These are phyloP conservation scores for Coccinonectria pachysandricola DNA, from an alignment of 2,329 filamentous ascomycete genomes.

Conservation along the genomic window DNA sequence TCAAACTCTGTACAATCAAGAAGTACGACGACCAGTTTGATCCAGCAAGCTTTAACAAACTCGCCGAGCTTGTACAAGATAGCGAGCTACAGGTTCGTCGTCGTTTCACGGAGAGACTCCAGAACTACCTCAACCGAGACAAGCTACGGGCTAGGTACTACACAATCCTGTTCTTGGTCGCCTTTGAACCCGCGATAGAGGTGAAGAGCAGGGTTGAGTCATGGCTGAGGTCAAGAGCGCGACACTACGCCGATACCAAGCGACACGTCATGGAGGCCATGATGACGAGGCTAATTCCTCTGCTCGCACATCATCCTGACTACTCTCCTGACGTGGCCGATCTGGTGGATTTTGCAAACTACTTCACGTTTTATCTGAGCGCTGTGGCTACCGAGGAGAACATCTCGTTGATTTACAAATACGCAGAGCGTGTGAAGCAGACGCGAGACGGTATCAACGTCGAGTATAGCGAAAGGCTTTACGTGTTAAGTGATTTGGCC, in stretches of 20 bases:
- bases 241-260: constrained; percentile 47
- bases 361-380: constrained; percentile 81
- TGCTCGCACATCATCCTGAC: constrained; percentile 91
- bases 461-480: constrained; percentile 61
- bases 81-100: constrained; percentile 61
- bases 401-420: constrained; percentile 78
- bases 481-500: constrained; percentile 78
- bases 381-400: constrained; percentile 80
- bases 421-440: constrained; percentile 88
- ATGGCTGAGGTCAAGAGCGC: constrained; percentile 77
- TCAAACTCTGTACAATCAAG: constrained; percentile 75
- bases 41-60: constrained; percentile 64
- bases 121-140: constrained; percentile 75
- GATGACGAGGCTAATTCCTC: constrained; percentile 72
- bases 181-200: constrained; percentile 72
- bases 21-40: constrained; percentile 66
- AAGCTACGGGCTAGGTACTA: constrained; percentile 71
- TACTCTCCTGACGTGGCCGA: constrained; percentile 59
- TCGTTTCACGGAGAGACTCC: constrained; percentile 73
- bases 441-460: constrained; percentile 68
- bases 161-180: constrained; percentile 78
- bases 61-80: constrained; percentile 77
- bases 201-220: constrained; percentile 69
- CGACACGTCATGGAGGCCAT: constrained; percentile 66
- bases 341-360: constrained; percentile 72